Conservation (phyloP, 2,329 filamentous ascomycete genomes). For the Cordyceps cicadae region DNA sequence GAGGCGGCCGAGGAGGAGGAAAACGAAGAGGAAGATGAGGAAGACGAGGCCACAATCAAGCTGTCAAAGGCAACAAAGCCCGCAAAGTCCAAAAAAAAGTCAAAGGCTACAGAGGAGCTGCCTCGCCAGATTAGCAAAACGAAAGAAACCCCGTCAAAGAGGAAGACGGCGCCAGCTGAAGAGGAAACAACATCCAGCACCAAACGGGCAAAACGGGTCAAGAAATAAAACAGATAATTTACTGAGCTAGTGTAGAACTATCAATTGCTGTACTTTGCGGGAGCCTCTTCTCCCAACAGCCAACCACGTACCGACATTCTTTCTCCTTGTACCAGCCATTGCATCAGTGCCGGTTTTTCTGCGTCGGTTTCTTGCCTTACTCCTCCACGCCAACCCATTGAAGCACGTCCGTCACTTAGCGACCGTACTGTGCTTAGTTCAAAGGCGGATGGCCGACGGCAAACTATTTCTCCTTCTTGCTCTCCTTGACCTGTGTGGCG, state of each 20-base stretch:
- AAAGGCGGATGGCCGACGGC: not conserved
- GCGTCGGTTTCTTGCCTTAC: not conserved
- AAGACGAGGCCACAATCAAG: not conserved
- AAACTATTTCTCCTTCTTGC: slow-evolving; percentile 50
- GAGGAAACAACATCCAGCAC: not conserved
- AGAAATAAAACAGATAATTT: slow-evolving; percentile 1
- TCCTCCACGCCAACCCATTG: no score
- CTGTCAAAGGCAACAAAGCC: not conserved
- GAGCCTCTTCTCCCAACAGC: not conserved
- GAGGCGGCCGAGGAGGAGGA: not conserved
- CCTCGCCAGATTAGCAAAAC: not conserved
- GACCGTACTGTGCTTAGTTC: not conserved
- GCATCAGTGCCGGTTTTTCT: not conserved
- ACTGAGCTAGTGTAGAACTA: slow-evolving; percentile 4
- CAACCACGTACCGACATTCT: not conserved
- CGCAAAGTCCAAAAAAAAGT: not conserved
- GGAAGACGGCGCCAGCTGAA: not conserved
- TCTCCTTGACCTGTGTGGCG: slow-evolving; percentile 42
- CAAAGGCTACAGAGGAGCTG: slow-evolving; percentile 7
- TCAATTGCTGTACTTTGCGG: not conserved
- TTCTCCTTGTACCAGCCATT: not conserved
- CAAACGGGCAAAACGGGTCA: slow-evolving; percentile 8
- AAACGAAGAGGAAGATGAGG: not conserved
- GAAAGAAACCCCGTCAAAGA: not conserved
- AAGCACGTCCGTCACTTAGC: not conserved